A percentile compares a stretch with the other conserved stretches of the same genome.
phyloP scores from a whole-genome alignment of 768 basidiomycete species.

The Tylopilus vinaceipallidus region DNA sequence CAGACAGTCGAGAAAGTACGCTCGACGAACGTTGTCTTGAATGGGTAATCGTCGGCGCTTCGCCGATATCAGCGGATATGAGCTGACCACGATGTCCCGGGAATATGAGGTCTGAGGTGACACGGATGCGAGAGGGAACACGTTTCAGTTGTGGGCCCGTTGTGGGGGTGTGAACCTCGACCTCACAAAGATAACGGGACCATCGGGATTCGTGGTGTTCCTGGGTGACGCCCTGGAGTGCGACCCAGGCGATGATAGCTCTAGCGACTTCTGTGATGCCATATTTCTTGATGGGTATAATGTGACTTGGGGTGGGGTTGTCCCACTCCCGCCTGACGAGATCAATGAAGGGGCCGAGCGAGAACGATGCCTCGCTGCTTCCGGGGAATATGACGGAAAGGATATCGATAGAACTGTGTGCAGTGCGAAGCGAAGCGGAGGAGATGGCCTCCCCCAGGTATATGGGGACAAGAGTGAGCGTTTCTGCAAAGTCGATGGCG shows the following conservation, averaged over 20 bases:
- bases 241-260: constrained; percentile 77
- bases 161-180: constrained; percentile 54
- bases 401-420: constrained; percentile 71
- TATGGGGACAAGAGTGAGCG: constrained; percentile 71
- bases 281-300: constrained; percentile 57
- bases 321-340: constrained; percentile 81
- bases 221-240: constrained; percentile 77
- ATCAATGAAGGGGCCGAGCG: constrained; percentile 72
- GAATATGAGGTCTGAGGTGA: constrained; percentile 71
- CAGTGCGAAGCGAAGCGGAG: constrained; percentile 70
- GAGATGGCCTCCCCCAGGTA: constrained; percentile 74
- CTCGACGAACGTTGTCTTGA: constrained; percentile 32
- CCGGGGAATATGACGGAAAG: constrained; percentile 72
- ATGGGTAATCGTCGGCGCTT: constrained; percentile 38
- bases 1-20: constrained; percentile 24
- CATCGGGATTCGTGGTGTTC: constrained; percentile 76
- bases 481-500: constrained; percentile 65
- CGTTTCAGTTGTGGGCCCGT: constrained; percentile 31
- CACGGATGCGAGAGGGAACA: constrained; percentile 57
- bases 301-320: constrained; percentile 48
- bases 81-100: constrained; percentile 69
- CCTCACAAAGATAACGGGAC: constrained; percentile 64
- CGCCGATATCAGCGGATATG: constrained; percentile 80
- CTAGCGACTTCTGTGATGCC: constrained; percentile 64
- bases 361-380: constrained; percentile 78